Evolutionary conservation across 306 rosid species (phyloP).

Genomic region (Ammopiptanthus mongolicus): DNA sequence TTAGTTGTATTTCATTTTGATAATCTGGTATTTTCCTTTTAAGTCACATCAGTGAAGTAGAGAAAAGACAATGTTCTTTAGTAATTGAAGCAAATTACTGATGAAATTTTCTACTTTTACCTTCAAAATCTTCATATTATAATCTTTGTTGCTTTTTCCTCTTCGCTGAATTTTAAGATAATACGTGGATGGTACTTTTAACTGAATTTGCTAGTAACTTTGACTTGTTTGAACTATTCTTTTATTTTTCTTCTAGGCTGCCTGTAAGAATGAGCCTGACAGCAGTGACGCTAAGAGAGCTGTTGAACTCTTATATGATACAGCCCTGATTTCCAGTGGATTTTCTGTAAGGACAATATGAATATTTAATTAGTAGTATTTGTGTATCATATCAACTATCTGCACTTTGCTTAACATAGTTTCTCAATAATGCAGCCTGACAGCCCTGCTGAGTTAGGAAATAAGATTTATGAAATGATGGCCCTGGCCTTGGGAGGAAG

Average conservation of each 20-base stretch:
- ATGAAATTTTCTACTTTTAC: too few species aligned
- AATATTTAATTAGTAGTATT: not conserved
- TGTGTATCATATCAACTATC: not conserved
- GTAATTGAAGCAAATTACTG: too few species aligned
- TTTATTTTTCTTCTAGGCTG: conserved; percentile 53
- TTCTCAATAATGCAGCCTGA: conserved; percentile 63
- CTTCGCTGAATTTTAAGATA: too few species aligned
- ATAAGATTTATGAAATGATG: conserved; percentile 94
- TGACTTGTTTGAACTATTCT: not conserved
- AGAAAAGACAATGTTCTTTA: not conserved
- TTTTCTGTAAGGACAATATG: conserved; percentile 51
- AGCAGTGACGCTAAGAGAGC: conserved; percentile 85
- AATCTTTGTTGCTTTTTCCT: too few species aligned
- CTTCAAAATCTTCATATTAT: too few species aligned
- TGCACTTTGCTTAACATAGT: not conserved
- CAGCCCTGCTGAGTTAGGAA: conserved; percentile 95
- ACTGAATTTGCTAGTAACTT: not conserved
- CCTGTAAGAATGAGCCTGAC: conserved; percentile 87
- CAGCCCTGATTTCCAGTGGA: conserved; percentile 97
- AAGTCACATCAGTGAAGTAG: not conserved
- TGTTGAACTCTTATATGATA: conserved; percentile 79
- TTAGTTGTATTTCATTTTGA: not conserved
- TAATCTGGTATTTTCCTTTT: not conserved
- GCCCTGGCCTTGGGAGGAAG: conserved; percentile 93
- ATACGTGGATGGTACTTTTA: not conserved